These are phyloP conservation scores for Ogataea minuta DNA, from an alignment of 805 yeast genomes.

Conservation along the genomic window DNA sequence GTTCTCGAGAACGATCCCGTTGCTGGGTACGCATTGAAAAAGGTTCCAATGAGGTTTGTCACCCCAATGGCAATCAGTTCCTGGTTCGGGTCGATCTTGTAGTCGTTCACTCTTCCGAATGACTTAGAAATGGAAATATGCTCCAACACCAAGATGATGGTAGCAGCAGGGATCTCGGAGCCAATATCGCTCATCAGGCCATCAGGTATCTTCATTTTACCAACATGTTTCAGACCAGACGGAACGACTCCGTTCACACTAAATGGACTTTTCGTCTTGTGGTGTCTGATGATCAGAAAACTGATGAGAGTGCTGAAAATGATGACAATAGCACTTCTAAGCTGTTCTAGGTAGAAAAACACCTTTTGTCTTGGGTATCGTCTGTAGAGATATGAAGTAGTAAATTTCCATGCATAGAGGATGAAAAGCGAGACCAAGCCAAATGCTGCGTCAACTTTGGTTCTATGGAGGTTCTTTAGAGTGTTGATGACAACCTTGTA, in stretches of 20 bases:
- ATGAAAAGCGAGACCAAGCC: slow-evolving; percentile 74
- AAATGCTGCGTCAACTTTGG: slow-evolving; percentile 83
- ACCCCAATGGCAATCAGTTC: slow-evolving; percentile 93
- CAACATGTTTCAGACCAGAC: slow-evolving; percentile 74
- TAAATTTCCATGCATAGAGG: slow-evolving; percentile 70
- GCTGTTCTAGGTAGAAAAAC: slow-evolving; percentile 70
- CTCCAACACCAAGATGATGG: slow-evolving; percentile 78
- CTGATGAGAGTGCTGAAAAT: slow-evolving; percentile 80
- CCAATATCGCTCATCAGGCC: slow-evolving; percentile 62
- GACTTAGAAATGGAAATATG: slow-evolving; percentile 94
- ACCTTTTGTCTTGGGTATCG: slow-evolving; percentile 58
- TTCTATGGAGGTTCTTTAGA: slow-evolving; percentile 64
- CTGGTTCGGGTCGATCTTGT: slow-evolving; percentile 88
- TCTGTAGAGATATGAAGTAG: slow-evolving; percentile 58
- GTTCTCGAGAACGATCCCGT: slow-evolving; percentile 96
- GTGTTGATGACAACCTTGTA: slow-evolving; percentile 69
- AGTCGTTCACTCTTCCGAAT: slow-evolving; percentile 88
- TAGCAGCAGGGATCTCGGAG: slow-evolving; percentile 80
- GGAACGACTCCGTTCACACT: slow-evolving; percentile 76
- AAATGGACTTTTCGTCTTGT: slow-evolving; percentile 43
- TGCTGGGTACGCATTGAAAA: slow-evolving; percentile 91
- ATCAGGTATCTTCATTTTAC: slow-evolving; percentile 63
- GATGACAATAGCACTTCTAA: slow-evolving; percentile 80
- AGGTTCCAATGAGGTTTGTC: slow-evolving; percentile 85
- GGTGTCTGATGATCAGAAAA: slow-evolving; percentile 63